Percentiles rank a stretch among this genome's conserved stretches.
phyloP scores from a whole-genome alignment of 345 rosid species.

The Chamaenerion angustifolium region DNA sequence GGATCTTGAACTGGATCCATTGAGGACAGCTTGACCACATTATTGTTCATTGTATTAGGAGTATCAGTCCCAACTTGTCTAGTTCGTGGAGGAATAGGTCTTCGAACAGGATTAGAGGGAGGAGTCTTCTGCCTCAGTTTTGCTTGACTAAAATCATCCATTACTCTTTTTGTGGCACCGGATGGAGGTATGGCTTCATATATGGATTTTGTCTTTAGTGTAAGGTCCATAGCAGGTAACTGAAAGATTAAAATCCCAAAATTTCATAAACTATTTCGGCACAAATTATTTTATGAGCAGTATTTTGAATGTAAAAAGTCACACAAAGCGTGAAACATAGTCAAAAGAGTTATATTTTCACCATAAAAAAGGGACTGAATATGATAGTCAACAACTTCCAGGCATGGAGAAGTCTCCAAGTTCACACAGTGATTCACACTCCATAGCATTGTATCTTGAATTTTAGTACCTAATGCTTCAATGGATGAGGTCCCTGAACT shows the following conservation, averaged over 20 bases:
- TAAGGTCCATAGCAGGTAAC: slow-evolving; percentile 51
- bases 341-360: no score
- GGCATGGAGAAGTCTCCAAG: no score
- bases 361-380: no score
- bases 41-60: slow-evolving; percentile 20
- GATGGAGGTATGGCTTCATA: slow-evolving; percentile 54
- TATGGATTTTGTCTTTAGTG: slow-evolving; percentile 56
- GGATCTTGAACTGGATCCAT: slow-evolving; percentile 19
- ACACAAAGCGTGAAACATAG: no score
- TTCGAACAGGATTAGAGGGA: slow-evolving; percentile 39
- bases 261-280: slow-evolving; percentile 8
- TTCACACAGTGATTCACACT: no score
- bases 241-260: slow-evolving; percentile 20
- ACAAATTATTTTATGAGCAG: background rate
- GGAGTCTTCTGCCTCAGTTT: slow-evolving; percentile 75
- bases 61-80: slow-evolving; percentile 40
- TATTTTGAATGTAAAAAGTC: background rate
- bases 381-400: no score
- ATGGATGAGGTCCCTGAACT: slow-evolving; percentile 36
- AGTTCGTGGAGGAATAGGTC: slow-evolving; percentile 31
- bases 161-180: slow-evolving; percentile 27
- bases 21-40: slow-evolving; percentile 18
- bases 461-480: slow-evolving; percentile 61
- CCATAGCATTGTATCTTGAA: no score
- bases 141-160: slow-evolving; percentile 37